phyloP scores from a whole-genome alignment of 306 rosid species.

The Sesbania bispinosa region DNA sequence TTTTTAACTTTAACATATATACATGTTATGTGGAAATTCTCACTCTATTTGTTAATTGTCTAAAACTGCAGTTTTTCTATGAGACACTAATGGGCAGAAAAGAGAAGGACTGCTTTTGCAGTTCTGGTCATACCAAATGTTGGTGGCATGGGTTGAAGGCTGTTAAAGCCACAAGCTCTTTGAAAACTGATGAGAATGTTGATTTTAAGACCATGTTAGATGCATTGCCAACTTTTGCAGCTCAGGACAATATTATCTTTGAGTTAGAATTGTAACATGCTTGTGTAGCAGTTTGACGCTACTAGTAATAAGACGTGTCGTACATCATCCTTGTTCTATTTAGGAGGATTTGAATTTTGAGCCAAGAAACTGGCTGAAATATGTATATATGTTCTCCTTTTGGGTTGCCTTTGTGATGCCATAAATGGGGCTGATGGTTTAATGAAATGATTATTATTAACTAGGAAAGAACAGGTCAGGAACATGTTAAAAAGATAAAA shows the following conservation, averaged over 20 bases:
- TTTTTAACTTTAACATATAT: background rate
- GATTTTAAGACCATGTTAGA: constrained; percentile 10
- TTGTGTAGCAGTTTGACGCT: background rate
- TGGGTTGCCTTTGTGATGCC: too few relatives aligned
- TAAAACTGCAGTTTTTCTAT: constrained; percentile 1
- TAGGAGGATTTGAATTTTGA: too few relatives aligned
- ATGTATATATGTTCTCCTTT: background rate
- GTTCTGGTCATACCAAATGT: background rate
- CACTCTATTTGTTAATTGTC: background rate
- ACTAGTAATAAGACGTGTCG: background rate
- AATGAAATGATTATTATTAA: background rate
- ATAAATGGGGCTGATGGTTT: background rate
- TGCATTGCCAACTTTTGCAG: background rate
- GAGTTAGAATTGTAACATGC: background rate
- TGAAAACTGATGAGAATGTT: background rate
- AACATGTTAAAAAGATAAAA: background rate
- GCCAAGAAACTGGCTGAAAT: background rate
- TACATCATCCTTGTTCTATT: too few relatives aligned
- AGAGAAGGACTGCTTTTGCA: background rate
- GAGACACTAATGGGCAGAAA: background rate
- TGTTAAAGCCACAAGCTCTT: background rate
- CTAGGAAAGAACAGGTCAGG: background rate
- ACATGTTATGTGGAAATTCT: background rate
- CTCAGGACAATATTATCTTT: background rate
- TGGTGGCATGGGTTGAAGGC: constrained; percentile 29